Conservation (phyloP, 1,284 basidiomycete species). For the Ustilago esculenta region DNA sequence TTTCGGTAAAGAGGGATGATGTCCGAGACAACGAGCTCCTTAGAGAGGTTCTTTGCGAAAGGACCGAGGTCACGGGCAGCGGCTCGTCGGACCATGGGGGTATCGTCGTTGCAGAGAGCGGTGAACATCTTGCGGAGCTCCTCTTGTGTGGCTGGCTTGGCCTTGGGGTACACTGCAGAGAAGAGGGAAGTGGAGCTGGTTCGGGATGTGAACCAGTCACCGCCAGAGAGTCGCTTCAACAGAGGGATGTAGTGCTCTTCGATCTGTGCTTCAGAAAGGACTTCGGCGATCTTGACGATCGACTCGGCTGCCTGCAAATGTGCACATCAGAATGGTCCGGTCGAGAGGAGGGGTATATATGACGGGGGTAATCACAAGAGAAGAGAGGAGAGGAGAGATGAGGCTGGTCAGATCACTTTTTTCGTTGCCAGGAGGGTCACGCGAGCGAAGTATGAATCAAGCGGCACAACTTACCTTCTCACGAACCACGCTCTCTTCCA, state of each 20-base stretch:
- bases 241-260: constrained; percentile 93
- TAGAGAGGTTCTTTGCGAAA: constrained; percentile 65
- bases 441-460: no score
- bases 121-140: constrained; percentile 89
- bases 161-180: constrained; percentile 82
- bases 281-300: constrained; percentile 86
- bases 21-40: constrained; percentile 75
- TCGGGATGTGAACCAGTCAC: constrained; percentile 99
- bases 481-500: constrained; percentile 97
- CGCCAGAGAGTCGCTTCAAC: constrained; percentile 85
- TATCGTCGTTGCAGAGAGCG: constrained; percentile 88
- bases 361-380: neutral
- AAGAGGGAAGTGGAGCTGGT: constrained; percentile 95
- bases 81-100: constrained; percentile 97
- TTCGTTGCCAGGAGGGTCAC: no score
- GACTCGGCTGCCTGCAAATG: constrained; percentile 80
- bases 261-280: constrained; percentile 82
- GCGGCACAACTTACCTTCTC: constrained; percentile 80
- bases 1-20: constrained; percentile 92
- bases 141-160: constrained; percentile 75
- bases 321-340: neutral
- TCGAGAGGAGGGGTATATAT: no score
- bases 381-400: neutral
- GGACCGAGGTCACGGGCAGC: constrained; percentile 91
- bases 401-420: constrained; percentile 1